phyloP scores from a whole-genome alignment of 192 early-diverging fungal species.

The Thamnidium elegans region DNA sequence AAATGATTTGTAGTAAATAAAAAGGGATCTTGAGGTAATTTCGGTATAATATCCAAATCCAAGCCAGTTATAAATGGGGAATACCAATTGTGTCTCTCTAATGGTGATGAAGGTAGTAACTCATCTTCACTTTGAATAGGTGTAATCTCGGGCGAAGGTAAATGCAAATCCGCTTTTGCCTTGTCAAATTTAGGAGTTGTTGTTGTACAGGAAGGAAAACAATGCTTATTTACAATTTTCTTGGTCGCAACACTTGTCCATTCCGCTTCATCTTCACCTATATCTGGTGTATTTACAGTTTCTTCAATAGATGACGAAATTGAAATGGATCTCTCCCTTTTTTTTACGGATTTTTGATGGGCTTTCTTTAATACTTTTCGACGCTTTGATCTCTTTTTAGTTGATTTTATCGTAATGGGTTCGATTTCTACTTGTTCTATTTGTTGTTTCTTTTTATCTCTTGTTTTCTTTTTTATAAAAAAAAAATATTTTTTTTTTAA shows the following conservation, averaged over 20 bases:
- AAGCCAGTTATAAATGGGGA: constrained; percentile 20
- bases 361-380: no score
- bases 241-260: constrained; percentile 3
- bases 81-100: constrained; percentile 8
- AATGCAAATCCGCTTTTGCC: background rate
- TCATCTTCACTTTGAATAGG: constrained; percentile 23
- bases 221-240: background rate
- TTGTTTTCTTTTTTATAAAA: background rate
- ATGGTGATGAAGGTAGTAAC: no score
- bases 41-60: constrained; percentile 21
- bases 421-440: background rate
- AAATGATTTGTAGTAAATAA: constrained; percentile 2
- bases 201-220: background rate
- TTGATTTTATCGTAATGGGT: no score
- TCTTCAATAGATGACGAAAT: background rate
- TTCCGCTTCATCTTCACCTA: background rate
- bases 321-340: constrained; percentile 7
- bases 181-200: background rate
- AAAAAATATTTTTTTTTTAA: background rate
- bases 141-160: constrained; percentile 7
- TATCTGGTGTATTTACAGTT: background rate
- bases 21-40: background rate
- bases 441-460: constrained; percentile 1
- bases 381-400: no score
- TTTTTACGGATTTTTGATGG: background rate